Percentiles rank a stretch among this genome's conserved stretches.
phyloP scores from a whole-genome alignment of 768 basidiomycete species.

The Russula abietina region DNA sequence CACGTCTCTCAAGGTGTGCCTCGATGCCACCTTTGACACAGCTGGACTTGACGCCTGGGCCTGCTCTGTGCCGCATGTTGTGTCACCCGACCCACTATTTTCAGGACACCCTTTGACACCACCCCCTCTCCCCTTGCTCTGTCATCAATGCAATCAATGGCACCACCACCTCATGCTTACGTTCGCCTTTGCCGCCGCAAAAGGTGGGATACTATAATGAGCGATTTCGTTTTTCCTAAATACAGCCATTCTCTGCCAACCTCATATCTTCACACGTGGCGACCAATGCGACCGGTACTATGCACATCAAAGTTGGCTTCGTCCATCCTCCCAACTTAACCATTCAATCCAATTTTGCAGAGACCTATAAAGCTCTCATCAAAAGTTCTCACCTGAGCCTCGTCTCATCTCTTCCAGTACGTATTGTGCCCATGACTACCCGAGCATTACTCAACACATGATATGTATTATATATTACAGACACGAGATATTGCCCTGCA shows the following conservation, averaged over 20 bases:
- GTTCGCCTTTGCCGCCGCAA: too few relatives aligned
- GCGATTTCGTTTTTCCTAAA: neutral
- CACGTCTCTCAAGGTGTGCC: too few relatives aligned
- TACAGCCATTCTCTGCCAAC: constrained; percentile 43
- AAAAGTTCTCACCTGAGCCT: constrained; percentile 60
- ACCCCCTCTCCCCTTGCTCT: too few relatives aligned
- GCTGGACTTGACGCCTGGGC: too few relatives aligned
- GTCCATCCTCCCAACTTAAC: constrained; percentile 39
- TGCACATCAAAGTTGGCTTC: constrained; percentile 60
- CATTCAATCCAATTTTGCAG: constrained; percentile 47
- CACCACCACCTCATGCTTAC: too few relatives aligned
- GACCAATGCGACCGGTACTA: constrained; percentile 44
- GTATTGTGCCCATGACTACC: neutral
- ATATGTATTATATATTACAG: constrained; percentile 35
- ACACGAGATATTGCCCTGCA: constrained; percentile 86
- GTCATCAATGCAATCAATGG: too few relatives aligned
- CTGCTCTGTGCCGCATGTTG: too few relatives aligned
- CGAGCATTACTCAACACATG: neutral
- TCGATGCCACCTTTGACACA: too few relatives aligned
- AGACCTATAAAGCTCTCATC: constrained; percentile 56
- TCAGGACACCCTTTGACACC: too few relatives aligned
- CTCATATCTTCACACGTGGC: constrained; percentile 46
- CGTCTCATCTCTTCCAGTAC: constrained; percentile 71
- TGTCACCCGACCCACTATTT: too few relatives aligned
- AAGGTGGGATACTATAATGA: constrained; percentile 22